Conservation (phyloP, 192 early-diverging fungal species). For the Pilobolus umbonatus region DNA sequence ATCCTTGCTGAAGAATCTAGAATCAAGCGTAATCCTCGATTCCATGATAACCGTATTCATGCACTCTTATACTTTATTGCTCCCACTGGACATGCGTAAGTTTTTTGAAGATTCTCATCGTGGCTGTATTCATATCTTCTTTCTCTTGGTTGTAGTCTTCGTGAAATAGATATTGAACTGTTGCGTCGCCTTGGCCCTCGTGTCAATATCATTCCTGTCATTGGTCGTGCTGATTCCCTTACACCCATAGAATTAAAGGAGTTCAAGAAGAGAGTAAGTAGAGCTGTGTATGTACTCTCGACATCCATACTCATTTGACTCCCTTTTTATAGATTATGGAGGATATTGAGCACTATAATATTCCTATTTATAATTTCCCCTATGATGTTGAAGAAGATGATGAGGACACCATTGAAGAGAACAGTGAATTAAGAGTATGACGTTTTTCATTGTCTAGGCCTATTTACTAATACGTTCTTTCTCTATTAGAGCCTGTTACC, state of each 20-base stretch:
- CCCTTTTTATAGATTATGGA: constrained; percentile 69
- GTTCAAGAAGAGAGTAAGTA: constrained; percentile 76
- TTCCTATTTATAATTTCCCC: constrained; percentile 98
- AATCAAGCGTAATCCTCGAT: constrained; percentile 81
- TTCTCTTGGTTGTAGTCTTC: constrained; percentile 64
- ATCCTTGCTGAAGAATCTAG: constrained; percentile 86
- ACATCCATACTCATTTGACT: constrained; percentile 43
- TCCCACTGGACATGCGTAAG: constrained; percentile 88
- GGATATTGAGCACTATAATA: constrained; percentile 91
- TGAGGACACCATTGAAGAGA: constrained; percentile 98
- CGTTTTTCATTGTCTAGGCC: neutral
- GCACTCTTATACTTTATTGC: constrained; percentile 96
- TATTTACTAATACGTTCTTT: neutral
- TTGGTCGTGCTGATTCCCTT: constrained; percentile 90
- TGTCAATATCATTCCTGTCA: constrained; percentile 94
- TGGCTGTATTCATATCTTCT: too few species aligned
- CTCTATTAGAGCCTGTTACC: constrained; percentile 66
- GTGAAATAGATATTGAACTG: constrained; percentile 94
- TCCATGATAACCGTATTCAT: constrained; percentile 96
- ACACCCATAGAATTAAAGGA: constrained; percentile 76
- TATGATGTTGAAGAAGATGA: constrained; percentile 93
- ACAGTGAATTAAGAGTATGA: constrained; percentile 77
- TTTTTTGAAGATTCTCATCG: neutral
- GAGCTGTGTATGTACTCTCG: constrained; percentile 23
- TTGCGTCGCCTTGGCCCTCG: constrained; percentile 86